Evolutionary conservation across 2,329 filamentous ascomycete genomes (phyloP), one percentile per base, ranked within the genome.

Genomic region (Aspergillus candidus): DNA sequence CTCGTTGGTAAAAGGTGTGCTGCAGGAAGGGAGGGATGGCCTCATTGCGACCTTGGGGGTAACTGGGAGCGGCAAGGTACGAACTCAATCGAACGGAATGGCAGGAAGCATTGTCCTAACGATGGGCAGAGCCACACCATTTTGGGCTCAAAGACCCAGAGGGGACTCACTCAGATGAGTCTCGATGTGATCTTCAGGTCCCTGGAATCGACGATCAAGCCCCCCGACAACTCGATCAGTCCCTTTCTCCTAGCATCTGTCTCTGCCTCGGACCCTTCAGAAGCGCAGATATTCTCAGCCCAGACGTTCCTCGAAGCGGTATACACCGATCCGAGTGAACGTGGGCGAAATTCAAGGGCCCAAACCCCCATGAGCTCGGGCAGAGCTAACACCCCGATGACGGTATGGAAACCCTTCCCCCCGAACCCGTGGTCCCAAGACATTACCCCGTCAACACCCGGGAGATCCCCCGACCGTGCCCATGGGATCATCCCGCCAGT

Each of bases 11-110:
- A 83, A 91, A 57, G 88, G 88, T 14, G 89, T 95, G 3, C 63
- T 98, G 30, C 79, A 83, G 40, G 84, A 93, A 51, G 88, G 89
- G 13, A 84, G 88, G 52, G 91, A 97, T 75, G 90, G 88, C 8
- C 71, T 97, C 44, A 72, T 98, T 42, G 93, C 93, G 27, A 97
- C 93, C 6, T 68, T 98, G 46, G 93, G 93, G 12, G 89, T 96
- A 35, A 96, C 91, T 6, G 93, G 93, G 11, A 96, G 90, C 39
- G 93, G 93, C 66, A 98, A 98, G 82, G 91, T 94, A 34, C n/a
- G 49, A 31, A 18, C 11, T n/a, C 10, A 32, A 41, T 37, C 17
- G 17, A 40, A 22, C 14, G 29, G 8, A 35, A 12, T 17, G 14
- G 18, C 31, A 35, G 43, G 22, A 18, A 48, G 40, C 38, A 47